Base-by-base conservation (phyloP, 164 flowering plant species). In the Stephania cephalantha region DNA sequence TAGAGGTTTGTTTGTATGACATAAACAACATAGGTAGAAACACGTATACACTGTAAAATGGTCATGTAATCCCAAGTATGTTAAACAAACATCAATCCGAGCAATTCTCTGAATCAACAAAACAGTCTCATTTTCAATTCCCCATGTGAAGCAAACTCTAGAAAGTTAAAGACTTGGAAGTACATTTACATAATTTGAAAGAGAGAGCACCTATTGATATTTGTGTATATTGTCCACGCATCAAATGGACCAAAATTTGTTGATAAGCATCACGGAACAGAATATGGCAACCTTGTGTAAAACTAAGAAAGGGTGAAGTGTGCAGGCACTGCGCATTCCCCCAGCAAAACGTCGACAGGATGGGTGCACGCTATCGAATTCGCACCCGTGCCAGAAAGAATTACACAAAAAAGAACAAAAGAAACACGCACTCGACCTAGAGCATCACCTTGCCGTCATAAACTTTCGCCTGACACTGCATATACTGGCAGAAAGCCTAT, bases 271-370 rank as follows among this genome's bases (percentile, higher is more conserved):
- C 9, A n/a, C 20, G 9, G 0, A 61, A n/a, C 66, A 61, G 69
- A 25, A 66, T 35, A 66, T 30, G 18, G 66, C 20, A n/a, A 66
- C 69, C 6, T 61, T n/a, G 66, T 61, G 66, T 25, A 66, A 6
- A 66, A 30, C 30, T 29, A 12, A 65, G 9, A 65, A 63, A 63
- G n/a, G 18, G 9, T 29, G 29, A 8, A 9, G 7, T 7, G 68
- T 22, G 68, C 29, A 10, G 58, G n/a, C 44, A 66, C 17, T 13
- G 64, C 67, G 65, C 70, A 74, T 80, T 74, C 67, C 70, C 42
- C 42, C 68, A 67, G 76, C 71, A 75, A 70, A 46, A 74, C 42
- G 42, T 22, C 76, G 74, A 77, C 77, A 46, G 31, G 42, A 46
- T 29, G 66, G 42, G 46, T 63, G 66, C 75, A 65, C 70, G 55